Base-by-base conservation (phyloP, 495 filamentous ascomycete species). In the Aspergillus mulundensis region DNA sequence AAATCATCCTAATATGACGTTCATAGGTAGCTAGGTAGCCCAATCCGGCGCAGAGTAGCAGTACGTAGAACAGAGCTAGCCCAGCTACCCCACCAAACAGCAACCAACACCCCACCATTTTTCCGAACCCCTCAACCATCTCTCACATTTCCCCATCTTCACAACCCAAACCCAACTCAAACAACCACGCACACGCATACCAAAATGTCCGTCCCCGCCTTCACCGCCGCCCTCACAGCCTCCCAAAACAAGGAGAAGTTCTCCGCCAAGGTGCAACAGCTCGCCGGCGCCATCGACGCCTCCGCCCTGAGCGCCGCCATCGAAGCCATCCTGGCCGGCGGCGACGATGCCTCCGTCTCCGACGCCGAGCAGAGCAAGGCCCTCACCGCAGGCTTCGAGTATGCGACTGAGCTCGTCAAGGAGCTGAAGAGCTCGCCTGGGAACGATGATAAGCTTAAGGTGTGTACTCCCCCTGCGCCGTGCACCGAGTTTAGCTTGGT, bases 381-480 rank as follows among this genome's bases (percentile, higher is more conserved):
- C 24, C 60, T 75, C 20, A 69, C 69, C 54, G 62, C 61, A 12
- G 72, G 65, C 3, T 76, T 77, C 47, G 65, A 74, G 60, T 70
- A 67, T 57, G 74, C 74, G 16, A 61, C 69, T n/a, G 69, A 73
- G 67, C 82, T 88, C 50, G 81, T 86, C 60, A 76, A 76, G 66
- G 84, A 87, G 75, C 76, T 81, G 46, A 69, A 11, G 74, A 77
- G 50, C 81, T 80, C 7, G 68, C 81, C 80, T 5, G 68, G 64
- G 11, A 67, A 77, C 49, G 72, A 78, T 44, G 84, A 85, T 62
- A 69, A 81, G 60, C 69, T 84, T 39, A 60, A 88, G 75, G 88
- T 86, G 69, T 34, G 73, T 28, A 30, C 28, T 30, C 5, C 28
- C n/a, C n/a, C n/a, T n/a, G n/a, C n/a, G n/a, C n/a, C n/a, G n/a